These are phyloP conservation scores for Rubroboletus satanas DNA, from an alignment of 768 basidiomycete genomes.

Conservation along the genomic window DNA sequence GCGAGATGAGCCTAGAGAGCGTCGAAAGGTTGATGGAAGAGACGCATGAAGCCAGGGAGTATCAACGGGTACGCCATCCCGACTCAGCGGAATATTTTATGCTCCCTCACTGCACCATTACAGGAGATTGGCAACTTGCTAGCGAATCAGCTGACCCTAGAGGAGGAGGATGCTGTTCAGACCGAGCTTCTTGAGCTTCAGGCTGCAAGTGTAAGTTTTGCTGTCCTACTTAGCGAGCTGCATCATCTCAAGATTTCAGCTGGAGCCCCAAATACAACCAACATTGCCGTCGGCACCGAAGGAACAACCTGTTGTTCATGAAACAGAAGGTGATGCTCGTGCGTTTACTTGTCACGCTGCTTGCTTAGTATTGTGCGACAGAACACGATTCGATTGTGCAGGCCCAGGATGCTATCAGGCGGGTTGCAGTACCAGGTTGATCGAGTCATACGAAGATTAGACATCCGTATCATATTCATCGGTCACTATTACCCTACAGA, in stretches of 20 bases:
- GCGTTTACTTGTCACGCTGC: background rate
- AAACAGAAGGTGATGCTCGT: slow-evolving; percentile 31
- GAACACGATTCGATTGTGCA: background rate
- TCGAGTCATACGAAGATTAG: background rate
- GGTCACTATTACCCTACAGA: slow-evolving; percentile 6
- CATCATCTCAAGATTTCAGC: slow-evolving; percentile 22
- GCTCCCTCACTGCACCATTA: background rate
- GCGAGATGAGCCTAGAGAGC: slow-evolving; percentile 85
- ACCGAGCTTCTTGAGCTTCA: slow-evolving; percentile 72
- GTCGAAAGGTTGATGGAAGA: slow-evolving; percentile 95
- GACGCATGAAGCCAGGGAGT: slow-evolving; percentile 88
- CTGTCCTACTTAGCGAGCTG: background rate
- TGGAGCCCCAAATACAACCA: slow-evolving; percentile 28
- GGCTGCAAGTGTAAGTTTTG: slow-evolving; percentile 49
- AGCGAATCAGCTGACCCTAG: slow-evolving; percentile 71
- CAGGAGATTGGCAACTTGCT: slow-evolving; percentile 93
- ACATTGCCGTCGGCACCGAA: slow-evolving; percentile 55
- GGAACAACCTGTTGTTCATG: slow-evolving; percentile 35
- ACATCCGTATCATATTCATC: background rate
- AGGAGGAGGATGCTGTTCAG: slow-evolving; percentile 94
- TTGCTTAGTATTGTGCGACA: slow-evolving; percentile 5
- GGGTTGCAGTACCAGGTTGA: slow-evolving; percentile 25
- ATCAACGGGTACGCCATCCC: slow-evolving; percentile 64
- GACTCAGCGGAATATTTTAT: background rate
- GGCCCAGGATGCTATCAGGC: background rate